Percentiles rank a stretch among this genome's conserved stretches.
Evolutionary conservation across 1,139 yeast species (phyloP).

Genomic region (Pichia sp.): DNA sequence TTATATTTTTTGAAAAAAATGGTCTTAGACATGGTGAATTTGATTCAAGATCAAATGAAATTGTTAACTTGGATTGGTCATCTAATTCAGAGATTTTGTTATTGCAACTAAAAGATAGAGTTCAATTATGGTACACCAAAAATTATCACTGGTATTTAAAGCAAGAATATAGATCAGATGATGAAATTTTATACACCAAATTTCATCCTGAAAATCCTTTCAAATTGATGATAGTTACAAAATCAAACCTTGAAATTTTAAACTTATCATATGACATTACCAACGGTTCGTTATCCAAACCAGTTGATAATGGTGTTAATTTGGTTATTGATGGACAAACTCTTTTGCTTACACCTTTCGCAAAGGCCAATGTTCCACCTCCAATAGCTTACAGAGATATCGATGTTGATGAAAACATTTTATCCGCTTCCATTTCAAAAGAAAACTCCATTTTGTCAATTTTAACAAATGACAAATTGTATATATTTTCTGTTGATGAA

Average conservation of each 20-base stretch:
- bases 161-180: slow-evolving; percentile 49
- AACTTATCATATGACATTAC: slow-evolving; percentile 61
- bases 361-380: slow-evolving; percentile 89
- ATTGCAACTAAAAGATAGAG: slow-evolving; percentile 46
- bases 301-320: slow-evolving; percentile 70
- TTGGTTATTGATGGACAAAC: slow-evolving; percentile 72
- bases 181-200: slow-evolving; percentile 40
- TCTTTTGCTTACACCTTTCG: slow-evolving; percentile 74
- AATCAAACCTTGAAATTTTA: slow-evolving; percentile 44
- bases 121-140: slow-evolving; percentile 86
- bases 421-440: slow-evolving; percentile 56
- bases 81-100: slow-evolving; percentile 74
- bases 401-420: slow-evolving; percentile 43
- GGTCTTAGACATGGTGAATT: slow-evolving; percentile 91
- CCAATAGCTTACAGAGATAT: slow-evolving; percentile 75
- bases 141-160: slow-evolving; percentile 96
- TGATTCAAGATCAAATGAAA: slow-evolving; percentile 48
- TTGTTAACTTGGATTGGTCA: slow-evolving; percentile 57
- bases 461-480: slow-evolving; percentile 37
- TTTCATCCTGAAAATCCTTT: slow-evolving; percentile 92
- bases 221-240: slow-evolving; percentile 58
- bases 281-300: slow-evolving; percentile 61
- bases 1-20: slow-evolving; percentile 85
- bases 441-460: slow-evolving; percentile 56
- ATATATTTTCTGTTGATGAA: not conserved